Percentiles rank a stretch among this genome's conserved stretches.
phyloP scores from a whole-genome alignment of 2,329 filamentous ascomycete species.

The Apiospora aurea region DNA sequence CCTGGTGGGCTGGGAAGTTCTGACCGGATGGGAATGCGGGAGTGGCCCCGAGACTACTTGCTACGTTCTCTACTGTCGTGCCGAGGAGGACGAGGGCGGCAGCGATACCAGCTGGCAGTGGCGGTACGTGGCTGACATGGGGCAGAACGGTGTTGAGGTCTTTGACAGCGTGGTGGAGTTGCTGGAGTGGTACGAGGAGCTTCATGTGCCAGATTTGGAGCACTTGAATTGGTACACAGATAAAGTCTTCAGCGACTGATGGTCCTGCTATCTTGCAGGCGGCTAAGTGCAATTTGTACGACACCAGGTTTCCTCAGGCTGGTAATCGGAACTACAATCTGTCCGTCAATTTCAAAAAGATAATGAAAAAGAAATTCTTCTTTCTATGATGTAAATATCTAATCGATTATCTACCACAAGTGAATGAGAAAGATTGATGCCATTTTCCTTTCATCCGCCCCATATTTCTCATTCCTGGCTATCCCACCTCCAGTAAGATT shows the following conservation, averaged over 20 bases:
- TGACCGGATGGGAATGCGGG: constrained; percentile 25
- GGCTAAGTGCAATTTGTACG: no score
- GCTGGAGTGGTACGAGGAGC: constrained; percentile 26
- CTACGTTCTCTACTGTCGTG: constrained; percentile 25
- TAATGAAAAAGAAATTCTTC: no score
- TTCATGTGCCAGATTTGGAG: constrained; percentile 17
- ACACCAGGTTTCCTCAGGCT: no score
- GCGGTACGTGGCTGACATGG: constrained; percentile 24
- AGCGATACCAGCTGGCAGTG: constrained; percentile 17
- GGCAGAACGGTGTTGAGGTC: constrained; percentile 26
- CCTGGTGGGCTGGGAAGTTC: constrained; percentile 23
- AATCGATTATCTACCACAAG: no score
- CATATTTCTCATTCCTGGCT: no score
- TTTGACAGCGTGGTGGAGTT: constrained; percentile 28
- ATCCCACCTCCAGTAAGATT: no score
- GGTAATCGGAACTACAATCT: no score
- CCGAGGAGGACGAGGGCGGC: background rate
- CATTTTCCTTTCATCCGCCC: no score
- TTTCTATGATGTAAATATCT: no score
- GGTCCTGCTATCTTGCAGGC: no score
- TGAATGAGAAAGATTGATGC: no score
- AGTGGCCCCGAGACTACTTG: constrained; percentile 23
- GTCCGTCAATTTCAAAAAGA: no score
- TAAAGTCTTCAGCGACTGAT: background rate
- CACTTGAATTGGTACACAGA: background rate